These are phyloP conservation scores for Hansfordia pulvinata DNA, from an alignment of 2,329 filamentous ascomycete species.

Conservation along the genomic window DNA sequence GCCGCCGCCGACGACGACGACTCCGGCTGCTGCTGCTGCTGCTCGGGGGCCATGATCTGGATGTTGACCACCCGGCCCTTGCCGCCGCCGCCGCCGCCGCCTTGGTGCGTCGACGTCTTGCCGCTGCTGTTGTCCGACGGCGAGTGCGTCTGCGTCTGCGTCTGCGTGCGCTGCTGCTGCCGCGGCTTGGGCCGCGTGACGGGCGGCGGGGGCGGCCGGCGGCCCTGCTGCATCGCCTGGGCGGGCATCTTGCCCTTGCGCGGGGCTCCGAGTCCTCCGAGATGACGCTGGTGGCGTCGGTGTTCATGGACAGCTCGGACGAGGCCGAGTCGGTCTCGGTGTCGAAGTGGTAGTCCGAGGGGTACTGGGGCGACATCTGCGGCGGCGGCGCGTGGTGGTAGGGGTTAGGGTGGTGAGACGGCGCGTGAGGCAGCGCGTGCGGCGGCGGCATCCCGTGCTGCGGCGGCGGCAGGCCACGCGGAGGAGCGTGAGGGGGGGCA, in stretches of 20 bases:
- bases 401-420: no score
- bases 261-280: neutral
- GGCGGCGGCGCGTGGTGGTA: no score
- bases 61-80: neutral
- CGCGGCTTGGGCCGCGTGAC: neutral
- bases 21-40: neutral
- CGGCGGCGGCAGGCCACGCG: no score
- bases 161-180: neutral
- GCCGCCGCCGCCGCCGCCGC: neutral
- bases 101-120: neutral
- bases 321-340: neutral
- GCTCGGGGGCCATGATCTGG: neutral
- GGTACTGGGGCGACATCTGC: no score
- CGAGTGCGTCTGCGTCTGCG: neutral
- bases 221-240: no score
- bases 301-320: neutral
- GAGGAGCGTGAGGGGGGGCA: no score
- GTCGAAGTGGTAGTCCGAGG: slow-evolving; percentile 1
- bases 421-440: no score
- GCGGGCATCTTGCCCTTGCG: neutral
- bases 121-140: neutral
- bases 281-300: neutral
- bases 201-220: no score
- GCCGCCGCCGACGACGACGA: no score
- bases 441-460: no score